Evolutionary conservation across 2,329 filamentous ascomycete genomes (phyloP).

Genomic region (Paraconiothyrium brasiliense): DNA sequence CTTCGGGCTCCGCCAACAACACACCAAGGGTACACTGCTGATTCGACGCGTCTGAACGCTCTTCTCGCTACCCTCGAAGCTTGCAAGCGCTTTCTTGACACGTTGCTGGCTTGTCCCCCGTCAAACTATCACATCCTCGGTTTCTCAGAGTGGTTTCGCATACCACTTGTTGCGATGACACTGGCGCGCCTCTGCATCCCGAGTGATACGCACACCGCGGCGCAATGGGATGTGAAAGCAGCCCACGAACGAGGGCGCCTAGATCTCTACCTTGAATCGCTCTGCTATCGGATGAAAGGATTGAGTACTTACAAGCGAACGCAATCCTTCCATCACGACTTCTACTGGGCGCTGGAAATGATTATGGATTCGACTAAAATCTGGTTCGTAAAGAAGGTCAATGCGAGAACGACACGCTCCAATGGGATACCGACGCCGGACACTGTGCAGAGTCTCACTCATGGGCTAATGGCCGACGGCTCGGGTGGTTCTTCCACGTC

Average conservation of each 20-base stretch:
- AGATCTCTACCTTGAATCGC: slow-evolving; percentile 44
- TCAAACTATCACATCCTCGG: slow-evolving; percentile 52
- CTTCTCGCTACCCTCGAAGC: slow-evolving; percentile 63
- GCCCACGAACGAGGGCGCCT: slow-evolving; percentile 44
- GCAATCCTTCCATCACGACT: slow-evolving; percentile 39
- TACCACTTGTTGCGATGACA: slow-evolving; percentile 42
- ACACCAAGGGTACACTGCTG: slow-evolving; percentile 1
- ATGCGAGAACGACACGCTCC: slow-evolving; percentile 12
- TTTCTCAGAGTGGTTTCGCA: slow-evolving; percentile 45
- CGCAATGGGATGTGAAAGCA: slow-evolving; percentile 43
- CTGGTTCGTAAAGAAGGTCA: slow-evolving; percentile 44
- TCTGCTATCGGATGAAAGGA: slow-evolving; percentile 46
- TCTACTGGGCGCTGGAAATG: slow-evolving; percentile 43
- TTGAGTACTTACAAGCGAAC: slow-evolving; percentile 35
- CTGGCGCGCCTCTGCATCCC: slow-evolving; percentile 43
- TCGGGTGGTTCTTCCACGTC: slow-evolving; percentile 11
- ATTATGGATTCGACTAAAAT: slow-evolving; percentile 40
- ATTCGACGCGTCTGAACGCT: slow-evolving; percentile 33
- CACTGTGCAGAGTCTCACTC: slow-evolving; percentile 13
- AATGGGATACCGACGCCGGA: slow-evolving; percentile 20
- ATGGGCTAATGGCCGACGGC: neutral
- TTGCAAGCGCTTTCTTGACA: slow-evolving; percentile 72
- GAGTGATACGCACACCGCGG: slow-evolving; percentile 29
- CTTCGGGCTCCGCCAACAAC: slow-evolving; percentile 27
- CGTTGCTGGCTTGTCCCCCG: slow-evolving; percentile 75